Conservation (phyloP, 2,329 filamentous ascomycete genomes). For the Fusarium pininemorale region DNA sequence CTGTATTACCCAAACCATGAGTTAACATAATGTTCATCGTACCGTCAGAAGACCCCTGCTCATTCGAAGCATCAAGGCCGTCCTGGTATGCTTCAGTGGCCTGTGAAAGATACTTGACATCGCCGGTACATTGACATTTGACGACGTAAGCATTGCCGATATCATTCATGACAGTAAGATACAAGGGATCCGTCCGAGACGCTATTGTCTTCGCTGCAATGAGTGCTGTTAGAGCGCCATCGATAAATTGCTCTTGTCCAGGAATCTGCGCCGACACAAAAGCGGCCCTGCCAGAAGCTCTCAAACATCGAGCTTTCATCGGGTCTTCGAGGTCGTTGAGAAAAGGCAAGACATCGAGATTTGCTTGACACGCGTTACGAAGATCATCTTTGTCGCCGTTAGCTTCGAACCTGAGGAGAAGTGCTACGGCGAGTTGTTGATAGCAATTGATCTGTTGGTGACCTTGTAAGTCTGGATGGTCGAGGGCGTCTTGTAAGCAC, state of each 20-base stretch:
- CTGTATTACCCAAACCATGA: background rate
- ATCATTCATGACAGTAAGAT: background rate
- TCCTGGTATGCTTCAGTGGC: background rate
- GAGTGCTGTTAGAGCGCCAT: background rate
- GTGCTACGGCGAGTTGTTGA: background rate
- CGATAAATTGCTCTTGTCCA: background rate
- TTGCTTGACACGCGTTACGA: background rate
- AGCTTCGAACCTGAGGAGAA: background rate
- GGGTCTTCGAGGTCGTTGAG: background rate
- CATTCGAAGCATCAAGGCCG: background rate
- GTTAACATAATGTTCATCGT: background rate
- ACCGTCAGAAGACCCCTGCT: background rate
- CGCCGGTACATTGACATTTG: background rate
- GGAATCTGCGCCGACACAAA: background rate
- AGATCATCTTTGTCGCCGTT: background rate
- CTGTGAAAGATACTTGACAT: background rate
- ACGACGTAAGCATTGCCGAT: background rate
- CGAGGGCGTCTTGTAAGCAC: background rate
- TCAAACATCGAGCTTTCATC: background rate
- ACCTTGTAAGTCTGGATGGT: background rate
- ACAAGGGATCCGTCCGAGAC: background rate
- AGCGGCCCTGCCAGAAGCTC: background rate
- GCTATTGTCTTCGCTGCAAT: background rate
- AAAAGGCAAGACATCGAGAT: background rate
- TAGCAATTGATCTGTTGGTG: background rate